Evolutionary conservation across 192 early-diverging fungal species (phyloP).

Genomic region (Spizellomyces sp.): DNA sequence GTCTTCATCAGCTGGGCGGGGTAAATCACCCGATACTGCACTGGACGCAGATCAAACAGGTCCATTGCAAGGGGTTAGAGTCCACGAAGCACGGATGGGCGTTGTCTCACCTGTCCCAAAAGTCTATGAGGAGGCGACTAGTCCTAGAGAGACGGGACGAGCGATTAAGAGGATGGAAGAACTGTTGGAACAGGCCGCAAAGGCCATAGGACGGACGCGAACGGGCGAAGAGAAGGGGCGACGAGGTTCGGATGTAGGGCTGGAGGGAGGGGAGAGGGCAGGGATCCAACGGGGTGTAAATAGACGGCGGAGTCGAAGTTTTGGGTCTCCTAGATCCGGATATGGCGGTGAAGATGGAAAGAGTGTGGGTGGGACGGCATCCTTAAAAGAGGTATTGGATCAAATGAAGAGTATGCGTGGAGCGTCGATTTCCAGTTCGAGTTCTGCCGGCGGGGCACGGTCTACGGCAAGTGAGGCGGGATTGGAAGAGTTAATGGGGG

Average conservation of each 20-base stretch:
- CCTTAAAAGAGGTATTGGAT: conserved; percentile 1
- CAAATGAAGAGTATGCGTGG: neutral
- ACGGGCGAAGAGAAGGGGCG: neutral
- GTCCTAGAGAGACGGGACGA: neutral
- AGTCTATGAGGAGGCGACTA: neutral
- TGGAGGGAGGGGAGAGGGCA: neutral
- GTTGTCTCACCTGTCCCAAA: neutral
- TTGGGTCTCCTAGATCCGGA: neutral
- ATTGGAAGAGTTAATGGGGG: conserved; percentile 5
- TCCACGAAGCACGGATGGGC: conserved; percentile 7
- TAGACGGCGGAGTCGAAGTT: conserved; percentile 5
- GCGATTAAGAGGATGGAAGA: conserved; percentile 22
- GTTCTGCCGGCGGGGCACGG: neutral
- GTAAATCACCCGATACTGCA: too few relatives aligned
- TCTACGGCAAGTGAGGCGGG: neutral
- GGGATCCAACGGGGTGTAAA: too few relatives aligned
- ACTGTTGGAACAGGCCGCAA: conserved; percentile 15
- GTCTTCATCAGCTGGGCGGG: too few relatives aligned
- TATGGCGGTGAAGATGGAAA: too few relatives aligned
- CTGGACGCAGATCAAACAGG: too few relatives aligned
- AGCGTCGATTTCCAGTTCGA: neutral
- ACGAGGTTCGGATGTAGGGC: neutral
- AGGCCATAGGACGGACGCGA: conserved; percentile 1
- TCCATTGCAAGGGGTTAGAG: conserved; percentile 4
- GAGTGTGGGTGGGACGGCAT: too few relatives aligned